A percentile compares a stretch with the other conserved stretches of the same genome.
Evolutionary conservation across 2,329 filamentous ascomycete species (phyloP).

Genomic region (Akanthomyces lecanii): DNA sequence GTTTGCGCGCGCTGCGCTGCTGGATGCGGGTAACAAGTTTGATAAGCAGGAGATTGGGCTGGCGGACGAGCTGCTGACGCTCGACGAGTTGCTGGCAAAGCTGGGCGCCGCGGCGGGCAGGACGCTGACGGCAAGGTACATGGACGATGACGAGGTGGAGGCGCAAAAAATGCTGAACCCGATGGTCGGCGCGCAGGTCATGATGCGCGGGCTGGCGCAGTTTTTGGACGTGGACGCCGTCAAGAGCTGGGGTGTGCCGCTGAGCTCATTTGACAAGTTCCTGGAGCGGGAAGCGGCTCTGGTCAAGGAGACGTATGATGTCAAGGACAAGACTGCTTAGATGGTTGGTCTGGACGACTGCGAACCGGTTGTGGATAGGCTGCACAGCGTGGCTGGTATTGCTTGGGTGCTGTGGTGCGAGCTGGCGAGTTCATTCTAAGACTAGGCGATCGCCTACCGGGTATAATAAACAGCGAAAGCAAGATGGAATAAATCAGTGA

Average conservation of each 20-base stretch:
- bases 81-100: constrained; percentile 33
- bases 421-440: too few species aligned
- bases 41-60: constrained; percentile 36
- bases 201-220: constrained; percentile 31
- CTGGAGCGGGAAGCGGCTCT: constrained; percentile 36
- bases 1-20: constrained; percentile 41
- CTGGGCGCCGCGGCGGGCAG: constrained; percentile 33
- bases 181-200: constrained; percentile 35
- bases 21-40: constrained; percentile 37
- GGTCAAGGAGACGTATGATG: constrained; percentile 28
- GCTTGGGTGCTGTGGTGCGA: too few species aligned
- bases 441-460: too few species aligned
- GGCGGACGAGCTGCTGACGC: constrained; percentile 36
- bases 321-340: too few species aligned
- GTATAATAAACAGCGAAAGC: too few species aligned
- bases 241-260: constrained; percentile 35
- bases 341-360: too few species aligned
- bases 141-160: too few species aligned
- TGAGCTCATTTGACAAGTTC: constrained; percentile 42
- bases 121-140: constrained; percentile 34
- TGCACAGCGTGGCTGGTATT: too few species aligned
- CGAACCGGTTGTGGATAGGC: too few species aligned
- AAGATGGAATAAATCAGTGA: too few species aligned
- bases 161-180: constrained; percentile 32
- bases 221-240: constrained; percentile 34